Percentiles rank a stretch among this genome's conserved stretches.
Evolutionary conservation across 129 eudicot species (phyloP).

Genomic region (Chrysanthemum makinoi): DNA sequence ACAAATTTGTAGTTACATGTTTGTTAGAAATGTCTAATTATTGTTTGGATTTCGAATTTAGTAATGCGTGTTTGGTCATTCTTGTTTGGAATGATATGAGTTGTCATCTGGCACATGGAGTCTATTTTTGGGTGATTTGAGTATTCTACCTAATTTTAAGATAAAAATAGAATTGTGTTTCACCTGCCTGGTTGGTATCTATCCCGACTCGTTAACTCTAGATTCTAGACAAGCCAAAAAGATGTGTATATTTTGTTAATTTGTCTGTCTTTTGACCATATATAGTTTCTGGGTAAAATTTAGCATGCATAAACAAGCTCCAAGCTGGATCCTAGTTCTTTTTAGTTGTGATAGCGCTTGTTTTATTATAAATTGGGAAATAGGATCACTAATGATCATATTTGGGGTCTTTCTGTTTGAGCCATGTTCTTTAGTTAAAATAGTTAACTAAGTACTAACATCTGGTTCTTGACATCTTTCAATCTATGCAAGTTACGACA

Average conservation of each 20-base stretch:
- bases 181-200: neutral
- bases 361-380: neutral
- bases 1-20: conserved; percentile 11
- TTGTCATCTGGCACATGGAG: conserved; percentile 6
- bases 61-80: conserved; percentile 18
- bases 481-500: neutral
- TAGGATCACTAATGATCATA: conserved; percentile 13
- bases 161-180: neutral
- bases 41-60: neutral
- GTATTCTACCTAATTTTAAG: neutral
- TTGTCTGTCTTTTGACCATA: neutral
- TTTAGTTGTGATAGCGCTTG: conserved; percentile 12
- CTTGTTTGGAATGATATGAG: conserved; percentile 16
- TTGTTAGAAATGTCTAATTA: neutral
- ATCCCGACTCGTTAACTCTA: neutral
- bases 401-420: conserved; percentile 15
- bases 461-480: neutral
- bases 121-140: conserved; percentile 3
- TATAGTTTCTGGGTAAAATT: neutral
- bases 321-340: neutral
- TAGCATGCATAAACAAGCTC: neutral
- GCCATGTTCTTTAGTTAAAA: neutral
- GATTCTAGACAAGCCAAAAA: neutral
- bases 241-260: neutral
- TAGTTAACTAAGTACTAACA: neutral